Percentiles rank a stretch among this genome's conserved stretches.
These are phyloP conservation scores for Albatrellus ellisii DNA, from an alignment of 768 basidiomycete species.

Conservation along the genomic window DNA sequence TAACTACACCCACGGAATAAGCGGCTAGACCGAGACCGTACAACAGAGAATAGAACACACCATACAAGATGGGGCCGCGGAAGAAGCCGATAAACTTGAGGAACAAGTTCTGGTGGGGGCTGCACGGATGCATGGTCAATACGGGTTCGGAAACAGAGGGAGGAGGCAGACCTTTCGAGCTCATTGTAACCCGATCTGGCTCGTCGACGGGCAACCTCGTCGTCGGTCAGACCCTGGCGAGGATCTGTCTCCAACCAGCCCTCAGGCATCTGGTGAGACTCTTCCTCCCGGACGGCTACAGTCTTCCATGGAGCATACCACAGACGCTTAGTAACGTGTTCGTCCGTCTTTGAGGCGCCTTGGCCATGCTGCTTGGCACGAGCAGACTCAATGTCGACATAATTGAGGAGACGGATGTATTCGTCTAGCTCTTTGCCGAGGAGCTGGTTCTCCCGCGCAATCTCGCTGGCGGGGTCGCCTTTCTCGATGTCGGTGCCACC, in stretches of 20 bases:
- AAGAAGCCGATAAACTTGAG: conserved; percentile 32
- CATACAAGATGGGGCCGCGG: conserved; percentile 28
- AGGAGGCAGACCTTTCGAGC: conserved; percentile 22
- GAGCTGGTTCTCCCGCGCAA: conserved; percentile 2
- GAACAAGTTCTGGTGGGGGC: conserved; percentile 27
- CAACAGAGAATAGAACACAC: neutral
- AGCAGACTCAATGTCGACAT: conserved; percentile 11
- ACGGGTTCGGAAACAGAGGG: neutral
- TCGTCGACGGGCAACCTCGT: conserved; percentile 23
- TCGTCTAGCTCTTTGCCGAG: conserved; percentile 9
- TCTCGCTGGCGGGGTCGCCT: conserved; percentile 5
- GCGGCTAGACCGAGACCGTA: neutral
- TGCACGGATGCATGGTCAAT: conserved; percentile 7
- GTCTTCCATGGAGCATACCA: conserved; percentile 38
- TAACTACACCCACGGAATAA: conserved; percentile 15
- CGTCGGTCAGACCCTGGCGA: conserved; percentile 22
- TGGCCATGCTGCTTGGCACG: conserved; percentile 7
- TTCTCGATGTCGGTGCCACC: conserved; percentile 2
- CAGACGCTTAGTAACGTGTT: conserved; percentile 18
- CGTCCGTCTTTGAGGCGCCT: conserved; percentile 1
- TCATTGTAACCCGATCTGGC: conserved; percentile 28
- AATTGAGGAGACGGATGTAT: conserved; percentile 13
- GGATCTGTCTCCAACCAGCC: conserved; percentile 30
- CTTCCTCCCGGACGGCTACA: conserved; percentile 16
- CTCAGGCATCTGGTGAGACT: conserved; percentile 22